phyloP scores from a whole-genome alignment of 768 basidiomycete genomes.

The Leccinum rimulosum region DNA sequence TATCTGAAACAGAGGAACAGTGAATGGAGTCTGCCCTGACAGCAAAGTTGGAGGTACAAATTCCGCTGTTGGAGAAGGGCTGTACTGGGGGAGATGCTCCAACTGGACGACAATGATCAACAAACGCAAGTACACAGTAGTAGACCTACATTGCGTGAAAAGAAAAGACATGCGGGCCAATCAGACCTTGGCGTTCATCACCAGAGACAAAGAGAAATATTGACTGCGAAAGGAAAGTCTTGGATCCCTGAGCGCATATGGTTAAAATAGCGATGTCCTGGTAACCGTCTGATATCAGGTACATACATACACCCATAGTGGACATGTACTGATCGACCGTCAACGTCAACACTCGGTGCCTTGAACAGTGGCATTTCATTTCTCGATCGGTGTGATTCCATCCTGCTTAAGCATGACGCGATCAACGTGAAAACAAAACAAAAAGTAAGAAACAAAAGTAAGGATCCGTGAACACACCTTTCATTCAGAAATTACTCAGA shows the following conservation, averaged over 20 bases:
- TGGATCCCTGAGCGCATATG: neutral
- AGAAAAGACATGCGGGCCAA: slow-evolving; percentile 1
- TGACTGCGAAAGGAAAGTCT: neutral
- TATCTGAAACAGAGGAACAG: neutral
- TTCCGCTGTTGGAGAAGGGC: neutral
- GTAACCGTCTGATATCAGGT: neutral
- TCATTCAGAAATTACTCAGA: no score
- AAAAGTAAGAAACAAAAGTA: no score
- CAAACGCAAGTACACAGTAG: neutral
- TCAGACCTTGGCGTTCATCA: neutral
- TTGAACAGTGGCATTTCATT: no score
- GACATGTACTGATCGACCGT: neutral
- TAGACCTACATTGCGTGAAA: neutral
- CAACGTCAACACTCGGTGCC: neutral
- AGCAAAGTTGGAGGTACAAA: neutral
- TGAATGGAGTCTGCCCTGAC: neutral
- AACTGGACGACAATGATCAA: neutral
- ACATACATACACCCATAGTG: neutral
- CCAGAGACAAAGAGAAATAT: neutral
- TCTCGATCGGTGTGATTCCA: no score
- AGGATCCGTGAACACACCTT: no score
- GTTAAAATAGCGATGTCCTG: neutral
- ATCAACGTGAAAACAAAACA: no score
- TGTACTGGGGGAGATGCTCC: neutral
- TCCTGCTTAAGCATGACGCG: no score